These are phyloP conservation scores for Pugionium dolabratum DNA, from an alignment of 345 rosid species.

Conservation along the genomic window DNA sequence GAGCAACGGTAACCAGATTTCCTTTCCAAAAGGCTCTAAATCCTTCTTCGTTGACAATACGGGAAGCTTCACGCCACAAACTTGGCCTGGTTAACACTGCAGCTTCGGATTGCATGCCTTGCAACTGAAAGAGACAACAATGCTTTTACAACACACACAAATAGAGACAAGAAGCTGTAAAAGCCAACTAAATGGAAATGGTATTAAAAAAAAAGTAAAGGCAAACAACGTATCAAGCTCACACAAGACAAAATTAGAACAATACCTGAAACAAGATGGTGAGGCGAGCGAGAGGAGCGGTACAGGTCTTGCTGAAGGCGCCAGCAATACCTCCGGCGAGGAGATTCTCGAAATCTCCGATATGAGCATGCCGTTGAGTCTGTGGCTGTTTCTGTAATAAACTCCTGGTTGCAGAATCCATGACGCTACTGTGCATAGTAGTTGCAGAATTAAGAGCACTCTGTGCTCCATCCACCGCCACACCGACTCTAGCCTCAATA, in stretches of 20 bases:
- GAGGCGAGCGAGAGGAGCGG: conserved; percentile 96
- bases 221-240: conserved; percentile 9
- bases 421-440: conserved; percentile 54
- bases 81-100: conserved; percentile 58
- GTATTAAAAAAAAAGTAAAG: no score
- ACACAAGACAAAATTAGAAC: not conserved
- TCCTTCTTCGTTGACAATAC: conserved; percentile 82
- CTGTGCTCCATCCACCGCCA: conserved; percentile 73
- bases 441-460: conserved; percentile 61
- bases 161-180: conserved; percentile 7
- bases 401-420: conserved; percentile 41
- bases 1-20: conserved; percentile 83
- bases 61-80: conserved; percentile 84
- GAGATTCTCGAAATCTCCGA: conserved; percentile 59
- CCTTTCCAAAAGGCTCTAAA: conserved; percentile 97
- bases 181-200: not conserved
- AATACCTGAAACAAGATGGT: conserved; percentile 91
- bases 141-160: not conserved
- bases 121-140: conserved; percentile 68
- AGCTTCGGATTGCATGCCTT: conserved; percentile 92
- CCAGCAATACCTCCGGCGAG: conserved; percentile 95
- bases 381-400: conserved; percentile 37
- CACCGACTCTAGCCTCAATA: conserved; percentile 82
- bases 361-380: conserved; percentile 45
- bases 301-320: conserved; percentile 94